Percentiles rank a stretch among this genome's conserved stretches.
These are phyloP conservation scores for Parachaetomium inaequale DNA, from an alignment of 495 filamentous ascomycete genomes.

Conservation along the genomic window DNA sequence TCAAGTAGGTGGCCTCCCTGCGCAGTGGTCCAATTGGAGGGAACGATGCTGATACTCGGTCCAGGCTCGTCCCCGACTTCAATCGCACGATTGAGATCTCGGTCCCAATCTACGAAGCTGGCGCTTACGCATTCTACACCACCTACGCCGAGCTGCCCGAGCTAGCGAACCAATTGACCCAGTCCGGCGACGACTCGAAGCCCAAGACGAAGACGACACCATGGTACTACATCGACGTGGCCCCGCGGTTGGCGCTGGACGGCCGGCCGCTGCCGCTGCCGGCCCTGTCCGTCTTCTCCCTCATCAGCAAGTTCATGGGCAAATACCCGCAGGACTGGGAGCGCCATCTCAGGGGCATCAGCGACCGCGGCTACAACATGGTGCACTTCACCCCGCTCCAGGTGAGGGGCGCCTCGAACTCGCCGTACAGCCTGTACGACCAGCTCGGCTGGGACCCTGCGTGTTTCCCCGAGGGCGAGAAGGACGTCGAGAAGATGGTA, in stretches of 20 bases:
- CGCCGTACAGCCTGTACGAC: conserved; percentile 94
- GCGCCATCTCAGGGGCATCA: conserved; percentile 79
- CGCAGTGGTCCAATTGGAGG: neutral
- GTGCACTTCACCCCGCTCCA: conserved; percentile 96
- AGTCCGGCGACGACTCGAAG: conserved; percentile 27
- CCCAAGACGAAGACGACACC: conserved; percentile 60
- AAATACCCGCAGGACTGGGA: conserved; percentile 86
- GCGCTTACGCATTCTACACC: conserved; percentile 93
- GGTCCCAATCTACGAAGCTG: conserved; percentile 75
- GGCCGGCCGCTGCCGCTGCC: conserved; percentile 69
- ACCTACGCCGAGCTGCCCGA: conserved; percentile 84
- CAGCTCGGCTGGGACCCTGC: conserved; percentile 81
- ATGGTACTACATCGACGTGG: conserved; percentile 88
- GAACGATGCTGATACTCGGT: neutral
- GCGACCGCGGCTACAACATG: conserved; percentile 93
- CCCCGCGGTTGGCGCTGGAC: conserved; percentile 71
- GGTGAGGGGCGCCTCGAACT: conserved; percentile 83
- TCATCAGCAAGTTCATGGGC: conserved; percentile 97
- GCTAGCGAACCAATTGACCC: conserved; percentile 57
- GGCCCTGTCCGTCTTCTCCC: conserved; percentile 87
- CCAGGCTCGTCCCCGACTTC: conserved; percentile 84
- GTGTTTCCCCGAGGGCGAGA: conserved; percentile 81
- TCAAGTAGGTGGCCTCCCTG: conserved; percentile 60
- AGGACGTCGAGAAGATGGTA: conserved; percentile 74
- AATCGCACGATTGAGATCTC: conserved; percentile 86